A percentile compares a stretch with the other conserved stretches of the same genome.
phyloP scores from a whole-genome alignment of 805 yeast species.

The Yamadazyma phyllophila region DNA sequence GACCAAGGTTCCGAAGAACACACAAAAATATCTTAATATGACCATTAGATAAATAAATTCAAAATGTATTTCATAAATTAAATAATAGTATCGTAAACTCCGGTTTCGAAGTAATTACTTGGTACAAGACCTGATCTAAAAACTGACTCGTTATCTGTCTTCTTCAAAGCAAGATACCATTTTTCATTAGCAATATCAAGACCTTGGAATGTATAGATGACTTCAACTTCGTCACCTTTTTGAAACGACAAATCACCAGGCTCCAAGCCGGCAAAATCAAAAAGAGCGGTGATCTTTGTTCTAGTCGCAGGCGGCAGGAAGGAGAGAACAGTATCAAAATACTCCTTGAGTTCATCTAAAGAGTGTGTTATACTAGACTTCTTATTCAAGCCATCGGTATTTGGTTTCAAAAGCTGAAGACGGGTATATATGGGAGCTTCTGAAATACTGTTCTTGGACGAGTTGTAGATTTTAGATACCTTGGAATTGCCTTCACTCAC shows the following conservation, averaged over 20 bases:
- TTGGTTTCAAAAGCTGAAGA: not conserved
- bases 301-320: constrained; percentile 7
- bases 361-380: constrained; percentile 25
- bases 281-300: constrained; percentile 13
- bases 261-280: constrained; percentile 29
- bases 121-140: constrained; percentile 39
- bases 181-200: constrained; percentile 19
- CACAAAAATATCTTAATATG: no score
- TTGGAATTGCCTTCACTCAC: constrained; percentile 15
- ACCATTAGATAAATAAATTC: no score
- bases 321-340: constrained; percentile 20
- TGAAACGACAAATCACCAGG: constrained; percentile 39
- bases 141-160: constrained; percentile 2
- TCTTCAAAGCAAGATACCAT: constrained; percentile 35
- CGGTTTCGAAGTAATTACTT: constrained; percentile 19
- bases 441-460: constrained; percentile 32
- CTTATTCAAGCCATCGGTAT: not conserved
- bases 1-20: no score
- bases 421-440: constrained; percentile 26
- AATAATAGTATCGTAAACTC: not conserved
- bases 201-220: constrained; percentile 31
- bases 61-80: not conserved
- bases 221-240: constrained; percentile 31
- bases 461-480: constrained; percentile 29
- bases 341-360: constrained; percentile 21